Percentiles rank a stretch among this genome's conserved stretches.
These are phyloP conservation scores for Ormosia semicastrata DNA, from an alignment of 306 rosid genomes.

Conservation along the genomic window DNA sequence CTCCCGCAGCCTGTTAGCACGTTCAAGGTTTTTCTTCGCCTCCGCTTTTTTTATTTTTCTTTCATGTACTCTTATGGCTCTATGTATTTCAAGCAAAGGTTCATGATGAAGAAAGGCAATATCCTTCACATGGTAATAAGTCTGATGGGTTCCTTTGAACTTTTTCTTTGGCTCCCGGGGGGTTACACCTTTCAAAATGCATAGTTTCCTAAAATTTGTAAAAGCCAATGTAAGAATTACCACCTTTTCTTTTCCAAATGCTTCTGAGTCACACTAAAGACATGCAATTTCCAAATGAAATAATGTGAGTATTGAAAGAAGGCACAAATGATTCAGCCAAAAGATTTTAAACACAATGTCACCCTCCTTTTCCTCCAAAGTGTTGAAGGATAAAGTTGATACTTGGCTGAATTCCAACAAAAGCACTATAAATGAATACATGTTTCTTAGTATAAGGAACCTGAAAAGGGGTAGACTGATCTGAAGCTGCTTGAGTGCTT, in stretches of 20 bases:
- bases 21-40: constrained; percentile 77
- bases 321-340: no score
- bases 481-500: constrained; percentile 85
- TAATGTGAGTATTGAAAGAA: neutral
- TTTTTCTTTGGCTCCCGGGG: constrained; percentile 97
- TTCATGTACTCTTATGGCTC: constrained; percentile 68
- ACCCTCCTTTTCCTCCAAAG: no score
- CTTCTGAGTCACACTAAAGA: neutral
- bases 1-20: constrained; percentile 54
- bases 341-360: no score
- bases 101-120: constrained; percentile 83
- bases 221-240: constrained; percentile 12
- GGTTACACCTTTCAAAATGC: constrained; percentile 87
- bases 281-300: neutral
- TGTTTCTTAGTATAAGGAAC: constrained; percentile 22
- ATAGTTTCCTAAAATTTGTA: constrained; percentile 58
- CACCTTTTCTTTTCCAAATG: neutral
- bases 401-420: neutral
- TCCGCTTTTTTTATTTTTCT: constrained; percentile 83
- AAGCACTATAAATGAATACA: neutral
- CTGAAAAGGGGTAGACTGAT: constrained; percentile 82
- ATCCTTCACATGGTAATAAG: constrained; percentile 93
- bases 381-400: neutral
- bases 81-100: constrained; percentile 70
- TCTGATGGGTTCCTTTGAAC: constrained; percentile 89